phyloP scores from a whole-genome alignment of 345 rosid species.

The Acer yangbiense region DNA sequence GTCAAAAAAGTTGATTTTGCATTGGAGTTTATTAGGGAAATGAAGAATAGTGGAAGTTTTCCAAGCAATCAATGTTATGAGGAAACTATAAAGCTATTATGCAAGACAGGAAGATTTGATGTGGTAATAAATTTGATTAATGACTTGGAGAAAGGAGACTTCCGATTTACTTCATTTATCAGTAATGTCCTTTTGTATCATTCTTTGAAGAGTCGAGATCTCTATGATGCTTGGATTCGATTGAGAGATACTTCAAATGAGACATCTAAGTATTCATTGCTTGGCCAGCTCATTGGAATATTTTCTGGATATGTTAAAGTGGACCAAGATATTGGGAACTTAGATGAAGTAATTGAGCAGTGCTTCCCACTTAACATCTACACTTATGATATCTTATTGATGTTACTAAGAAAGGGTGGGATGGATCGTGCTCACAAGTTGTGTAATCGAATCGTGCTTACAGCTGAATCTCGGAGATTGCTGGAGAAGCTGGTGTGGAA shows the following conservation, averaged over 20 bases:
- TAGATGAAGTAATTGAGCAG: conserved; percentile 53
- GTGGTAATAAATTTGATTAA: conserved; percentile 50
- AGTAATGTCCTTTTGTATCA: conserved; percentile 73
- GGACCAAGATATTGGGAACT: conserved; percentile 35
- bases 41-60: conserved; percentile 41
- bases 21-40: conserved; percentile 40
- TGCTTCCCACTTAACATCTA: conserved; percentile 61
- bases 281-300: conserved; percentile 63
- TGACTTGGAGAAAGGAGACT: conserved; percentile 53
- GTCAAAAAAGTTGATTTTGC: conserved; percentile 51
- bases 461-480: conserved; percentile 42
- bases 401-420: conserved; percentile 36
- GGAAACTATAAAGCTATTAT: conserved; percentile 45
- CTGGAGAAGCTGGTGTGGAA: conserved; percentile 33
- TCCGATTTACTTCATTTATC: conserved; percentile 55
- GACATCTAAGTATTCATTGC: conserved; percentile 42
- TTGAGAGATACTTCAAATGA: conserved; percentile 40
- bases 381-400: conserved; percentile 72
- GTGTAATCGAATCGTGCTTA: conserved; percentile 46
- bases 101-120: conserved; percentile 40
- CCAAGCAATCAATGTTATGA: conserved; percentile 70
- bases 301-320: conserved; percentile 49
- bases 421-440: conserved; percentile 49
- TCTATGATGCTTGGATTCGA: conserved; percentile 65
- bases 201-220: conserved; percentile 44